phyloP scores from a whole-genome alignment of 257 asterid genomes.

The Verbascum thapsus region DNA sequence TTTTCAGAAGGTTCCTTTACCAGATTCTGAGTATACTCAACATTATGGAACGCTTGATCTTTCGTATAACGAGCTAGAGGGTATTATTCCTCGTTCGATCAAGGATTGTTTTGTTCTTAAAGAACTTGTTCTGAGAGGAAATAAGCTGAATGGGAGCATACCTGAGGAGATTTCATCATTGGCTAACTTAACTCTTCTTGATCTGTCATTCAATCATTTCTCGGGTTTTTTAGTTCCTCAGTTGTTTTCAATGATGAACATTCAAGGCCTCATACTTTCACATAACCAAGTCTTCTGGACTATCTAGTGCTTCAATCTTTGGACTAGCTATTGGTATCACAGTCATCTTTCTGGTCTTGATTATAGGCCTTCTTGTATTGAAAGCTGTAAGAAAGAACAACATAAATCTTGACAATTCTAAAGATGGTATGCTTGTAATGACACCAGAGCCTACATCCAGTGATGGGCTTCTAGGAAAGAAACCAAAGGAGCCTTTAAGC shows the following conservation, averaged over 20 bases:
- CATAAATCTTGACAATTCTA: constrained; percentile 28
- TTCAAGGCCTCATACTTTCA: constrained; percentile 78
- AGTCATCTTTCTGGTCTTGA: constrained; percentile 35
- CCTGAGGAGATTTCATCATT: constrained; percentile 60
- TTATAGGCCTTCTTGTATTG: constrained; percentile 46
- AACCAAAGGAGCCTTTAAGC: constrained; percentile 68
- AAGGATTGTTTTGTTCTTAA: constrained; percentile 50
- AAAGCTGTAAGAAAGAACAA: constrained; percentile 33
- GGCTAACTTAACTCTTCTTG: constrained; percentile 51
- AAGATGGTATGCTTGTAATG: constrained; percentile 38
- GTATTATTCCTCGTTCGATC: constrained; percentile 61
- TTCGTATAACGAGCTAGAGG: constrained; percentile 60
- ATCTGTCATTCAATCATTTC: constrained; percentile 62
- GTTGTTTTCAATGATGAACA: constrained; percentile 42
- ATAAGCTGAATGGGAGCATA: constrained; percentile 71
- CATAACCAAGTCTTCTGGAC: constrained; percentile 46
- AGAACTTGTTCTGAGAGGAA: constrained; percentile 53
- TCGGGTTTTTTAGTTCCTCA: constrained; percentile 48
- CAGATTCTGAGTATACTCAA: constrained; percentile 78
- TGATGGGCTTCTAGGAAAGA: constrained; percentile 49
- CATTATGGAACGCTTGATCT: constrained; percentile 89
- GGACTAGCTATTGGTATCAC: constrained; percentile 37
- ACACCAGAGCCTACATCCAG: constrained; percentile 44
- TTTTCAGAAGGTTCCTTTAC: constrained; percentile 60
- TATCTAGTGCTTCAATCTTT: constrained; percentile 35